These are phyloP conservation scores for Elasticomyces elasticus DNA, from an alignment of 495 filamentous ascomycete genomes.

Conservation along the genomic window DNA sequence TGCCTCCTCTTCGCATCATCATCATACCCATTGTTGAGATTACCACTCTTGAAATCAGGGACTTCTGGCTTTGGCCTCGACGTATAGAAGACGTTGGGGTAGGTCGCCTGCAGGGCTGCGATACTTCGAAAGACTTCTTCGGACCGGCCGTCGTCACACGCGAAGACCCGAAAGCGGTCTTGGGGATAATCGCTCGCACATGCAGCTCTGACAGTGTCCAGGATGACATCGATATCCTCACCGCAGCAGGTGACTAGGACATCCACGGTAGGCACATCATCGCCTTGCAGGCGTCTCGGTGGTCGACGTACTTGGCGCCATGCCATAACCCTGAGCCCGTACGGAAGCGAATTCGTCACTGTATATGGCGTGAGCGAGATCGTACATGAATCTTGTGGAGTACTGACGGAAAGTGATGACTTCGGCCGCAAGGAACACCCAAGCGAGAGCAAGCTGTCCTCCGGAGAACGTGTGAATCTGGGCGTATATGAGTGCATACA, in stretches of 20 bases:
- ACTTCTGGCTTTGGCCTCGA: conserved; percentile 37
- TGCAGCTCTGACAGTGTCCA: conserved; percentile 44
- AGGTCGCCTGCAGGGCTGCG: conserved; percentile 19
- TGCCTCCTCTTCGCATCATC: too few species aligned
- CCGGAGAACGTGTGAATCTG: not conserved
- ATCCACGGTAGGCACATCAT: conserved; percentile 42
- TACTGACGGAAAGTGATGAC: not conserved
- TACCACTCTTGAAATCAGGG: conserved; percentile 48
- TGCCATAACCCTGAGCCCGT: not conserved
- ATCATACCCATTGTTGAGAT: conserved; percentile 45
- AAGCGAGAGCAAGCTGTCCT: not conserved
- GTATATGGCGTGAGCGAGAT: not conserved
- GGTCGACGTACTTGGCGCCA: not conserved
- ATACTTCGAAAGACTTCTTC: conserved; percentile 31
- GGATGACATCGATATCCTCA: conserved; percentile 42
- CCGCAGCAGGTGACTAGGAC: conserved; percentile 46
- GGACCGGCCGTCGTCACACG: conserved; percentile 43
- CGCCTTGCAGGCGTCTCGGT: conserved; percentile 31
- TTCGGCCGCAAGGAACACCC: not conserved
- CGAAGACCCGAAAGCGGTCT: conserved; percentile 40
- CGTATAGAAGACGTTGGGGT: conserved; percentile 37
- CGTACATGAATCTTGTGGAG: not conserved
- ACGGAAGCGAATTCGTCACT: not conserved
- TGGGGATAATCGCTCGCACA: conserved; percentile 41
- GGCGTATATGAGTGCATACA: not conserved